Base-by-base conservation (phyloP, 2,329 filamentous ascomycete genomes). In the Neonectria neomacrospora region DNA sequence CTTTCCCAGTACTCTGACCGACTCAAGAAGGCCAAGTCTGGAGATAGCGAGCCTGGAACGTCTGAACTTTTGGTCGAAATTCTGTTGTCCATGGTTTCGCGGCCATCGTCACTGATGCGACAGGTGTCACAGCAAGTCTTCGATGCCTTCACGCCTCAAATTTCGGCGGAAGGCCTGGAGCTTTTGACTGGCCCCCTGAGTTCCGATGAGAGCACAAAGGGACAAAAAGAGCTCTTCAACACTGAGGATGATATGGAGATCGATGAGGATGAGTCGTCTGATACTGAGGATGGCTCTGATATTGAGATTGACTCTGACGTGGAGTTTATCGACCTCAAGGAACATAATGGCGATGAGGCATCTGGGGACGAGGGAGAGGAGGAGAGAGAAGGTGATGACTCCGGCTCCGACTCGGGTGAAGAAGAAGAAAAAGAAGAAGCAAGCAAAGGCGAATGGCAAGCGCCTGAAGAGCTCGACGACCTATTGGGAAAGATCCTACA, bases 111-210 rank as follows among this genome's bases (percentile, higher is more conserved):
- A 10, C 82, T 98, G 54, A 92, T 97, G 81, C 88, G 93, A 30
- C 93, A 94, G 71, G 90, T 96, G 56, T 93, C 93, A 6, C 90
- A 95, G 74, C 91, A 96, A 73, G 94, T 97, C 0, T 98, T 98
- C 75, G 87, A 90, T 23, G 89, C 90, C 1, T 97, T 97, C 75
- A 91, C 92, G 3, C 80, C 87, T 14, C 87, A 92, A 58, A 86
- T 98, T 63, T 93, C 91, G 1, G 82, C 85, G 5, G 87, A 91
- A 59, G 92, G 92, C 0, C 79, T 98, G 58, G 86, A 91, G 61
- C 81, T 87, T 18, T 79, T 88, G 39, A 83, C 82, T 0, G 87
- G 92, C 66, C 90, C 96, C 3, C 82, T 99, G 14, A 84, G 88
- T 55, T 90, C 91, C 1, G 90, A 91, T 61, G 96, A 98, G 77